Conservation (phyloP, 768 basidiomycete species). For the Pleurotus giganteus region DNA sequence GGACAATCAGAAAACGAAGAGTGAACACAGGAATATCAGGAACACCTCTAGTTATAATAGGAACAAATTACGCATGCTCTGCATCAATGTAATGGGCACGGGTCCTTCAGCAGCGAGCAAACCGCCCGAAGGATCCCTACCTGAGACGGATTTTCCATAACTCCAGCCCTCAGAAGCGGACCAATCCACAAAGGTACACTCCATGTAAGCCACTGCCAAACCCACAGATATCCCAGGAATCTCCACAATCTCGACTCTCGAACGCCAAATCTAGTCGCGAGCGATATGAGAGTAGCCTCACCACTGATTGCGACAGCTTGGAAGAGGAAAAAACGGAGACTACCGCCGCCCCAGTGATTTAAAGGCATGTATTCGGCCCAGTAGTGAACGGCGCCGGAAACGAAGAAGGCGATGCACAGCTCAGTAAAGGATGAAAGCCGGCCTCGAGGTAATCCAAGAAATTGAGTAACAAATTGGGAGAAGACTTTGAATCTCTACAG, state of each 20-base stretch:
- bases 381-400: conserved; percentile 28
- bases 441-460: conserved; percentile 19
- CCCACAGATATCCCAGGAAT: conserved; percentile 15
- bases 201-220: conserved; percentile 14
- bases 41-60: too few relatives aligned
- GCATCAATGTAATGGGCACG: too few relatives aligned
- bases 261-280: conserved; percentile 4
- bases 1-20: too few relatives aligned
- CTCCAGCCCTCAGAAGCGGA: too few relatives aligned
- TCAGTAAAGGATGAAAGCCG: conserved; percentile 24
- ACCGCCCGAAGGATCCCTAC: too few relatives aligned
- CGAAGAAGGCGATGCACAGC: conserved; percentile 27
- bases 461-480: not conserved
- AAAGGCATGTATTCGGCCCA: conserved; percentile 20
- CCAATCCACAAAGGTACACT: not conserved
- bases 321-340: conserved; percentile 22
- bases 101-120: not conserved
- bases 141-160: too few relatives aligned
- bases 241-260: not conserved
- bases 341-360: conserved; percentile 9
- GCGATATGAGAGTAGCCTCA: conserved; percentile 25
- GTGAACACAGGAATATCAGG: too few relatives aligned
- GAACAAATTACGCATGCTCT: too few relatives aligned
- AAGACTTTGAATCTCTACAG: not conserved
- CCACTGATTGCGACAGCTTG: conserved; percentile 29